Base-by-base conservation (phyloP, 116 monocot species). In the Posidonia oceanica region DNA sequence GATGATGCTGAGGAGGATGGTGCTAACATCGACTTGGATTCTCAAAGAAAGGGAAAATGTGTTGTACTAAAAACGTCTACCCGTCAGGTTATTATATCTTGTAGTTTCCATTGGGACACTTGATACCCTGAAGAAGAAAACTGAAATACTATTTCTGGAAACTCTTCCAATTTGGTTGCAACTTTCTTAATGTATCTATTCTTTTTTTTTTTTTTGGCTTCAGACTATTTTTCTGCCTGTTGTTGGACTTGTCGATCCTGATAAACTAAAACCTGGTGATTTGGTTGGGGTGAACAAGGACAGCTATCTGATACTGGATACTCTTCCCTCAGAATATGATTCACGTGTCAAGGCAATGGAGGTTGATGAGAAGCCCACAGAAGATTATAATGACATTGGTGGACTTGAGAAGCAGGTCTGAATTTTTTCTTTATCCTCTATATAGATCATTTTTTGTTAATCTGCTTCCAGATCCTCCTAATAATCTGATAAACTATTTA, bases 1-100 rank as follows among this genome's bases (percentile, higher is more conserved):
- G 97, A 97, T 67, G 95, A 91, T 42, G 92, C 89, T 60, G 97
- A 92, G 74, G 92, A 97, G 71, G 97, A 97, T 85, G 97, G 97
- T 68, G 92, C 92, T 22, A 92, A 92, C 76, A 77, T 97, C 60
- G 97, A 97, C 75, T 75, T 97, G 22, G 92, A 97, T 68, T 97
- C 89, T 8, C 89, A 84, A 74, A 89, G 97, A 67, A 97, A 97
- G 70, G 87, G 92, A 52, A 97, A 97, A 66, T 97, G 92, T 85
- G 97, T 97, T 75, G 97, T 97, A 20, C 76, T 97, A 65, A 97
- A 97, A 79, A 97, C 97, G 52, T 97, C 92, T 22, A 92, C 92
- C 41, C 89, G 97, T 13, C 87, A 97, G 67, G 97, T 97, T 61
- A 61, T 14, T 42, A 14, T 58, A 15, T 58, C n/a, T n/a, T 58